These are phyloP conservation scores for Aspergillus intermedius DNA, from an alignment of 2,329 filamentous ascomycete genomes.

Conservation along the genomic window DNA sequence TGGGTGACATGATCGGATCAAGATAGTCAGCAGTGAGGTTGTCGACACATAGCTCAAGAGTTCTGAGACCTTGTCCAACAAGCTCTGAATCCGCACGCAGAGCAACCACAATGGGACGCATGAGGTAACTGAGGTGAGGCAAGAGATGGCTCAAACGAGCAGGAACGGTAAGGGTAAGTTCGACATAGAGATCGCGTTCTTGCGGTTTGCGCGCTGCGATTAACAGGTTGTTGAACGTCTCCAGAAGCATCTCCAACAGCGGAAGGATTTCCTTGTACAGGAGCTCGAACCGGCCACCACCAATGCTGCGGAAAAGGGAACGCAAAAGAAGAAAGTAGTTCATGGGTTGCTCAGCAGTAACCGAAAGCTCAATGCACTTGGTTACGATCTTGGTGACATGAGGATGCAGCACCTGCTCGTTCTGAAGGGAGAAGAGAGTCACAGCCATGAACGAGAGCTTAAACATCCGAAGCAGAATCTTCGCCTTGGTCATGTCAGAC, in stretches of 20 bases:
- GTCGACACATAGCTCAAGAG: conserved; percentile 92
- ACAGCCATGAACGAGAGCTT: conserved; percentile 99
- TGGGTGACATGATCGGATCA: conserved; percentile 97
- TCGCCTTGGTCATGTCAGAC: conserved; percentile 83
- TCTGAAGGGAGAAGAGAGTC: conserved; percentile 87
- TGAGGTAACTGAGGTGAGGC: conserved; percentile 90
- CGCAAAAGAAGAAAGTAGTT: conserved; percentile 95
- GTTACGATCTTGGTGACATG: conserved; percentile 97
- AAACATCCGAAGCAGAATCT: conserved; percentile 86
- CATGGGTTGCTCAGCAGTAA: conserved; percentile 92
- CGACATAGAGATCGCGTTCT: conserved; percentile 93
- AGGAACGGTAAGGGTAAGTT: conserved; percentile 91
- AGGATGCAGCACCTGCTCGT: conserved; percentile 89
- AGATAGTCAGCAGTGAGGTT: conserved; percentile 97
- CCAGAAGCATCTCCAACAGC: conserved; percentile 91
- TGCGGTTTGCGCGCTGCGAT: conserved; percentile 82
- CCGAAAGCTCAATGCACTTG: conserved; percentile 92
- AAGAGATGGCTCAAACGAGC: conserved; percentile 89
- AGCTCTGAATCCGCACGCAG: conserved; percentile 85
- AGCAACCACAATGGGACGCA: conserved; percentile 95
- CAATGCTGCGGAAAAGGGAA: conserved; percentile 92
- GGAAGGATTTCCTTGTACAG: conserved; percentile 97
- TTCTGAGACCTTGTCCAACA: conserved; percentile 87
- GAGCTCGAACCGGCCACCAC: conserved; percentile 93
- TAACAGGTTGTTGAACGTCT: conserved; percentile 92